Base-by-base conservation (phyloP, 768 basidiomycete genomes). In the Amanita rubescens region DNA sequence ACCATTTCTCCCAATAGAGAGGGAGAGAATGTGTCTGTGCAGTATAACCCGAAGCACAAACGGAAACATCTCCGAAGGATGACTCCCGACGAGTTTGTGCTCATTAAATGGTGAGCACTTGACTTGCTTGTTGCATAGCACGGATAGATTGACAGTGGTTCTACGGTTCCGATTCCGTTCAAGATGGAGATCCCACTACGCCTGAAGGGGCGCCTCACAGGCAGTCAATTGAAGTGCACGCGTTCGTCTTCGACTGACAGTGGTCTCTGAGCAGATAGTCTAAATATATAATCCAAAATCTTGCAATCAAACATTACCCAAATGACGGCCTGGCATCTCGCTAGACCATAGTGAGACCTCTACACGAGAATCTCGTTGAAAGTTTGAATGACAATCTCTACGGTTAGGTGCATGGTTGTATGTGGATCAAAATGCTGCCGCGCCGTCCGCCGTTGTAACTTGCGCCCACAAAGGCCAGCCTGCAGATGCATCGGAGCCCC, bases 151-250 rank as follows among this genome's bases (percentile, higher is more conserved):
- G n/a, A 20, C 53, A 32, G 24, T 8, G 17, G 32, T 17, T 43
- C 22, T 15, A 7, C 22, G 74, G 74, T 54, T 74, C 66, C 51
- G 74, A 75, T 50, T 71, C 73, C 0, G 33, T 69, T 22, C 65
- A 73, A 49, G 73, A 76, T 54, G 75, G 72, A 27, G 82, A 85
- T 55, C 75, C 77, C 1, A 67, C 68, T 1, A 81, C 78, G 3
- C 81, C 80, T 1, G 61, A 67, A 34, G 78, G 69, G 42, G 69
- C 78, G 0, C 77, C 75, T 5, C 62, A 68, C 3, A 67, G 82
- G 43, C 75, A 84, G 62, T 83, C 81, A 0, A 83, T 84, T 46
- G 83, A 85, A 65, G 58, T 85, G 20, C 65, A 82, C 25, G 76
- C 81, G 8, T 71, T 85, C 33, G 81, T 84, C n/a, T 85, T 83